Evolutionary conservation across 2,329 filamentous ascomycete species (phyloP).

Genomic region (Zasmidium citrigriseum): DNA sequence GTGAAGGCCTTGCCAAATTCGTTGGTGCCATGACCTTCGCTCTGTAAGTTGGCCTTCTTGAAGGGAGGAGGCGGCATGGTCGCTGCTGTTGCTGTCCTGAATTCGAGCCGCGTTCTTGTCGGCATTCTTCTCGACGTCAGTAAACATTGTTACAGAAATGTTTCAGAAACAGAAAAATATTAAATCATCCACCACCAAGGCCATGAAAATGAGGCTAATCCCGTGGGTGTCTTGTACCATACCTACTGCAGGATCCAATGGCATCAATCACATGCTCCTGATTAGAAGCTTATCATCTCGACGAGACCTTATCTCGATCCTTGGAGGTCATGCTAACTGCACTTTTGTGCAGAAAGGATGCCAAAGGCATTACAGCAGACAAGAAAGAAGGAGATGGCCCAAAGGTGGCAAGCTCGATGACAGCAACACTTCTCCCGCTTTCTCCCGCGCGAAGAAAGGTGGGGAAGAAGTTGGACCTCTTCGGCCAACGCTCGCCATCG

Average conservation of each 20-base stretch:
- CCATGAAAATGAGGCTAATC: neutral
- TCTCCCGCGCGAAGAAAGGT: neutral
- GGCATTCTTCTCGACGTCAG: neutral
- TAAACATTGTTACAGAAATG: neutral
- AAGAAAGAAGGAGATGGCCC: neutral
- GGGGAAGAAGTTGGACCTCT: neutral
- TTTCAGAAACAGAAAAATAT: too few species aligned
- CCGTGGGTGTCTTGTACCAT: too few species aligned
- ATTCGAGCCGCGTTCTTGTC: neutral
- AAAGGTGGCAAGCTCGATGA: neutral
- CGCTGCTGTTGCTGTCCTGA: neutral
- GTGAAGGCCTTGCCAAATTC: constrained; percentile 2
- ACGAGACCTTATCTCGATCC: too few species aligned
- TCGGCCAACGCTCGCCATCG: neutral
- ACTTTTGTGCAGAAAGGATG: too few species aligned
- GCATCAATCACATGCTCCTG: too few species aligned
- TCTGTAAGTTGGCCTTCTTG: neutral
- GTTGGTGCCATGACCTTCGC: neutral
- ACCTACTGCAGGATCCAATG: too few species aligned
- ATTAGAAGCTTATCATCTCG: too few species aligned
- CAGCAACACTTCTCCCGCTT: neutral
- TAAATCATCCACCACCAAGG: neutral
- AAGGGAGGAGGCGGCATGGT: neutral
- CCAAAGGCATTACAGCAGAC: too few species aligned
- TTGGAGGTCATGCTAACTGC: too few species aligned